These are phyloP conservation scores for Penicillium lagena DNA, from an alignment of 495 filamentous ascomycete species.

Conservation along the genomic window DNA sequence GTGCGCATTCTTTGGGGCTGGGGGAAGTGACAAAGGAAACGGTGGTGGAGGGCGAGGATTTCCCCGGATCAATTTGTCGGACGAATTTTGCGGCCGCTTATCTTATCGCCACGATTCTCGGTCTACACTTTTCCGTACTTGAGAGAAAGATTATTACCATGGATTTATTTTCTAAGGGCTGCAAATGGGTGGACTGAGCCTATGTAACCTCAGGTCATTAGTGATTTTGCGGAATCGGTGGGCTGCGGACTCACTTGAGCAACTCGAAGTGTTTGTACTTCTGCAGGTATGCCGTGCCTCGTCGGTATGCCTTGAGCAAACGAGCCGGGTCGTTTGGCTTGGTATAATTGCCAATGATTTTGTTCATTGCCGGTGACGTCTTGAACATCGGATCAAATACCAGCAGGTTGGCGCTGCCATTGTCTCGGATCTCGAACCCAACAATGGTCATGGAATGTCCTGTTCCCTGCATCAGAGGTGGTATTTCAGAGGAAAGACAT, in stretches of 20 bases:
- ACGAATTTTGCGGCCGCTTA: constrained; percentile 13
- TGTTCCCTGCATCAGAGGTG: constrained; percentile 9
- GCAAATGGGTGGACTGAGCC: no score
- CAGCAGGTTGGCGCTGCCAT: constrained; percentile 65
- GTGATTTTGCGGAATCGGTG: no score
- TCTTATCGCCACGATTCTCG: constrained; percentile 12
- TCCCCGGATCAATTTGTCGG: constrained; percentile 12
- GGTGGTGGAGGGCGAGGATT: background rate
- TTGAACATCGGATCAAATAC: constrained; percentile 88
- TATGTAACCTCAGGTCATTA: no score
- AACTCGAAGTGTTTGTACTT: constrained; percentile 75
- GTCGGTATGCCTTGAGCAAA: constrained; percentile 63
- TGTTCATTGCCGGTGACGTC: constrained; percentile 56
- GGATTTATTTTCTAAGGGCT: no score
- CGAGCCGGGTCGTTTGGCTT: constrained; percentile 43
- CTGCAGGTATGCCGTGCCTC: constrained; percentile 57
- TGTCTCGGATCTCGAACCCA: constrained; percentile 64
- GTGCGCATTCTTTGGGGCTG: constrained; percentile 38
- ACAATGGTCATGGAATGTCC: constrained; percentile 93
- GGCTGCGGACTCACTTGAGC: constrained; percentile 50
- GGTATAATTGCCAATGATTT: constrained; percentile 42
- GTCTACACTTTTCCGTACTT: no score
- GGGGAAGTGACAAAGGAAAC: no score
- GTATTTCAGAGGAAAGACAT: background rate
- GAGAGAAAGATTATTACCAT: no score